Conservation (phyloP, 305 asterid species). For the Ilex paraguariensis region DNA sequence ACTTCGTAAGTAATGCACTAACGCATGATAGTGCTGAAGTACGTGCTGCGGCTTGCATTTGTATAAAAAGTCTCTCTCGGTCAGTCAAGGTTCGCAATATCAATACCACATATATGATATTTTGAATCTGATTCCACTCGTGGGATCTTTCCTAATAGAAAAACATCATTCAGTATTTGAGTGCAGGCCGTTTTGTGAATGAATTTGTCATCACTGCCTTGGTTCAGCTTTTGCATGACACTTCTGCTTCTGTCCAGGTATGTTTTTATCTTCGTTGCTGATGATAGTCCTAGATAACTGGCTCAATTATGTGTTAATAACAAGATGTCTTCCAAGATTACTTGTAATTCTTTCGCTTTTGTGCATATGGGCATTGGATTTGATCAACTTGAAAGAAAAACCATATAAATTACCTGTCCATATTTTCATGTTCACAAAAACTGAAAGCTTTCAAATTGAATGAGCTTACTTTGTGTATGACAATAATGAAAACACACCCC, state of each 20-base stretch:
- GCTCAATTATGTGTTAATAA: background rate
- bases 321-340: background rate
- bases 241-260: constrained; percentile 72
- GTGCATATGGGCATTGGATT: background rate
- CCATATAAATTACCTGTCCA: too few species aligned
- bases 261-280: constrained; percentile 1
- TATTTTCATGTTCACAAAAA: too few species aligned
- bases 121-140: constrained; percentile 11
- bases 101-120: constrained; percentile 8
- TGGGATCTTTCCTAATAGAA: constrained; percentile 30
- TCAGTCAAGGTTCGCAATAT: constrained; percentile 72
- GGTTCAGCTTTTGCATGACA: constrained; percentile 70
- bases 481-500: too few species aligned
- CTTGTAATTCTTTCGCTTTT: background rate
- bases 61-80: constrained; percentile 79
- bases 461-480: too few species aligned
- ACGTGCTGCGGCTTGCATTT: constrained; percentile 81
- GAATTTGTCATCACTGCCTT: constrained; percentile 54
- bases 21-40: constrained; percentile 66
- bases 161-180: constrained; percentile 55
- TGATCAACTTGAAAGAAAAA: too few species aligned
- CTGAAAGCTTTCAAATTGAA: too few species aligned
- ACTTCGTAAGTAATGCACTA: constrained; percentile 52
- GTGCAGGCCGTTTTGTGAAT: constrained; percentile 82
- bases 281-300: background rate